Evolutionary conservation across 495 filamentous ascomycete genomes (phyloP).

Genomic region (Ramalina peruviana): DNA sequence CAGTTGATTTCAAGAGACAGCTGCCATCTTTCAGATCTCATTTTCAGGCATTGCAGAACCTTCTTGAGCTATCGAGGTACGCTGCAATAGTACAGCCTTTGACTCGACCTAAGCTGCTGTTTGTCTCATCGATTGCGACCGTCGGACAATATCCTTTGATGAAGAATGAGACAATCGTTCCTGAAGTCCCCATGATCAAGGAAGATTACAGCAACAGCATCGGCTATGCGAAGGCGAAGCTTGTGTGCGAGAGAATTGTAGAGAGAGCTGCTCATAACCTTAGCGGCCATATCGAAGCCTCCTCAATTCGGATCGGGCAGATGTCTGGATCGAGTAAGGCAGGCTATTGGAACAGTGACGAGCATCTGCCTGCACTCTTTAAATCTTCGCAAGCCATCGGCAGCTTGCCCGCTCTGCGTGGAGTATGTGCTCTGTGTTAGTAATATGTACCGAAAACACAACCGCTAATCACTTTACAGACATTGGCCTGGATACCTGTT

Average conservation of each 20-base stretch:
- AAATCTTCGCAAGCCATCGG: no score
- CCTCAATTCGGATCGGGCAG: constrained; percentile 20
- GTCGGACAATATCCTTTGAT: constrained; percentile 6
- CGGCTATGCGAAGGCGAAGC: constrained; percentile 24
- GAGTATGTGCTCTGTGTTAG: no score
- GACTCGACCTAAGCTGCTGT: constrained; percentile 6
- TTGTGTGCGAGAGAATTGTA: constrained; percentile 24
- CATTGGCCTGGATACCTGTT: no score
- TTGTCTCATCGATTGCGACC: constrained; percentile 17
- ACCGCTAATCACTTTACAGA: no score
- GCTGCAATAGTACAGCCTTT: background rate
- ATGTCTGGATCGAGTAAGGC: constrained; percentile 18
- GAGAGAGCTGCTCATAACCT: constrained; percentile 1
- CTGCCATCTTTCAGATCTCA: constrained; percentile 29
- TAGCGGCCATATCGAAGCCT: constrained; percentile 11
- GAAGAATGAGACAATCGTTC: background rate
- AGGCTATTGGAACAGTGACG: constrained; percentile 5
- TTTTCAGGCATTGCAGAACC: constrained; percentile 27
- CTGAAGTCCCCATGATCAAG: constrained; percentile 4
- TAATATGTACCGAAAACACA: no score
- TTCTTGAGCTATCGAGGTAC: constrained; percentile 23
- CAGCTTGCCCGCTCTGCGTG: no score
- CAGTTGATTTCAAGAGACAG: constrained; percentile 30
- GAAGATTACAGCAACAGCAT: constrained; percentile 1
- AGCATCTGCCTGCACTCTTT: no score